phyloP scores from a whole-genome alignment of 176 grass and related monocot genomes.

The Pharus latifolius region DNA sequence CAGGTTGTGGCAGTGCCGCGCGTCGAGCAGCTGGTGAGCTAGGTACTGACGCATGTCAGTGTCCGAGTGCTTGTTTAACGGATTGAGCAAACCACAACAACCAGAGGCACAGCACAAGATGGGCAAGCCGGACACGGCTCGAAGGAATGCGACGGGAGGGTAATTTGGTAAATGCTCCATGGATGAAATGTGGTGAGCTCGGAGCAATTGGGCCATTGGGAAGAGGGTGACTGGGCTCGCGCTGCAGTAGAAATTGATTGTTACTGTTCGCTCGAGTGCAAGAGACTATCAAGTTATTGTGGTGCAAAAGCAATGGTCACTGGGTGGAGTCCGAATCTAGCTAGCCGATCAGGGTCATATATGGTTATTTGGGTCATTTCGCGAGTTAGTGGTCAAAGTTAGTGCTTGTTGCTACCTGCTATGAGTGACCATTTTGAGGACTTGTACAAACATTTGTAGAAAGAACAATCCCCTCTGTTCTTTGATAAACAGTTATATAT shows the following conservation, averaged over 20 bases:
- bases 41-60: neutral
- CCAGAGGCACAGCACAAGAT: slow-evolving; percentile 2
- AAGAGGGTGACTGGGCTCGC: neutral
- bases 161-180: slow-evolving; percentile 11
- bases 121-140: no score
- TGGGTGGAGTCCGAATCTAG: neutral
- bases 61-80: neutral
- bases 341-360: no score
- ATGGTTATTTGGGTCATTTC: neutral
- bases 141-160: neutral
- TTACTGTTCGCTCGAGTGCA: slow-evolving; percentile 34
- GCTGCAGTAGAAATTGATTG: neutral
- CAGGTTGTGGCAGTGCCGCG: slow-evolving; percentile 22
- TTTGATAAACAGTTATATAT: neutral
- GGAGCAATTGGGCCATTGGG: slow-evolving; percentile 9
- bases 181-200: slow-evolving; percentile 19
- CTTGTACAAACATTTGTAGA: slow-evolving; percentile 28
- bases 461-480: slow-evolving; percentile 12
- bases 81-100: neutral
- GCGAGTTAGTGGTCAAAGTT: neutral
- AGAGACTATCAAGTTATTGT: neutral
- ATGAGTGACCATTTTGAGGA: neutral
- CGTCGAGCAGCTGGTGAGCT: slow-evolving; percentile 46
- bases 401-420: neutral
- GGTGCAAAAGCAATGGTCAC: neutral